Evolutionary conservation across 2,329 filamentous ascomycete species (phyloP).

Genomic region (Sclerotinia borealis): DNA sequence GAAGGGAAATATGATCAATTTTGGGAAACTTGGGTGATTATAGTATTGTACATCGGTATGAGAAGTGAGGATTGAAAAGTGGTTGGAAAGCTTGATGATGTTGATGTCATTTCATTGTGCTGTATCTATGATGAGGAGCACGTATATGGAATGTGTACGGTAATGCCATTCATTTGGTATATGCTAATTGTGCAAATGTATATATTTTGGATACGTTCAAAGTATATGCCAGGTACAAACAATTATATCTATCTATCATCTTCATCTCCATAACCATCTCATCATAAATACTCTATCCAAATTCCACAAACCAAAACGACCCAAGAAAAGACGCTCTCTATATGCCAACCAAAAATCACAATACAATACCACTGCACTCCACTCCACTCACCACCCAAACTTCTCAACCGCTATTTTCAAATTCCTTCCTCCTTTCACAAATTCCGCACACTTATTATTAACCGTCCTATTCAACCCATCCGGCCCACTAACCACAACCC

Average conservation of each 20-base stretch:
- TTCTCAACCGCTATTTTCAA: slow-evolving; percentile 57
- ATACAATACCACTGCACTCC: too few species aligned
- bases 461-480: slow-evolving; percentile 54
- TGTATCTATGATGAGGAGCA: too few species aligned
- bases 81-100: too few species aligned
- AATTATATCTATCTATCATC: background rate
- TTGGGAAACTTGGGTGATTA: too few species aligned
- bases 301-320: background rate
- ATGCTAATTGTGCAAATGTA: background rate
- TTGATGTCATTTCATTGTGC: too few species aligned
- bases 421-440: slow-evolving; percentile 43
- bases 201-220: background rate
- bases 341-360: background rate
- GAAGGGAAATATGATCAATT: too few species aligned
- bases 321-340: background rate
- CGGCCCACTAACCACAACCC: slow-evolving; percentile 55
- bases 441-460: slow-evolving; percentile 49
- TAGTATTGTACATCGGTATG: too few species aligned
- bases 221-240: too few species aligned
- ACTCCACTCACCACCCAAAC: slow-evolving; percentile 54
- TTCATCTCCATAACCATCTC: background rate
- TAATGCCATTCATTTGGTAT: background rate
- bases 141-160: too few species aligned
- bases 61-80: too few species aligned
- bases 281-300: background rate